Evolutionary conservation across 768 basidiomycete genomes (phyloP).

Genomic region (Amanita rubescens): DNA sequence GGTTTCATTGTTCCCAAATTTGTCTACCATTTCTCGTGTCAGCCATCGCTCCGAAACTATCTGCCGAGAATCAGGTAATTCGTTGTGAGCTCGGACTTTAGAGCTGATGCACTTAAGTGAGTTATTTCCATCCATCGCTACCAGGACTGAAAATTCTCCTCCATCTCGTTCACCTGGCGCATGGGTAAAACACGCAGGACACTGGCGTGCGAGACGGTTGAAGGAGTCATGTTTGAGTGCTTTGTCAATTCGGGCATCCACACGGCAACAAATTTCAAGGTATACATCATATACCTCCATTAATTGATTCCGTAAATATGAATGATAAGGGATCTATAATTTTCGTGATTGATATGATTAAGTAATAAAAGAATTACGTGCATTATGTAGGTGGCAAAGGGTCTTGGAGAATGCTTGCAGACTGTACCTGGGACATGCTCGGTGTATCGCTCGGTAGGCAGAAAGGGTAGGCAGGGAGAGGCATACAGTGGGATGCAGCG

Average conservation of each 20-base stretch:
- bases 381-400: slow-evolving; percentile 18
- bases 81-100: no score
- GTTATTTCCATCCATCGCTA: no score
- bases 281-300: slow-evolving; percentile 29
- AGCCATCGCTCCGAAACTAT: no score
- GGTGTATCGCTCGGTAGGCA: slow-evolving; percentile 10
- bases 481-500: no score
- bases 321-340: background rate
- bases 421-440: slow-evolving; percentile 16
- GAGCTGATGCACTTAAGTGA: no score
- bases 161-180: no score
- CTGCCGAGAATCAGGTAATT: no score
- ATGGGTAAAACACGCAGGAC: no score
- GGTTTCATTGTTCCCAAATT: no score
- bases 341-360: background rate
- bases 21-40: no score
- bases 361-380: slow-evolving; percentile 6
- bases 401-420: slow-evolving; percentile 19
- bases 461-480: background rate
- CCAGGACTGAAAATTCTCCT: no score
- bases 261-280: slow-evolving; percentile 16
- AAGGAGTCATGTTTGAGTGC: slow-evolving; percentile 14
- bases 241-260: slow-evolving; percentile 15
- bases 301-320: slow-evolving; percentile 20
- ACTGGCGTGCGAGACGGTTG: no score